phyloP scores from a whole-genome alignment of 169 alveolate species.

The Miamiensis avidus region DNA sequence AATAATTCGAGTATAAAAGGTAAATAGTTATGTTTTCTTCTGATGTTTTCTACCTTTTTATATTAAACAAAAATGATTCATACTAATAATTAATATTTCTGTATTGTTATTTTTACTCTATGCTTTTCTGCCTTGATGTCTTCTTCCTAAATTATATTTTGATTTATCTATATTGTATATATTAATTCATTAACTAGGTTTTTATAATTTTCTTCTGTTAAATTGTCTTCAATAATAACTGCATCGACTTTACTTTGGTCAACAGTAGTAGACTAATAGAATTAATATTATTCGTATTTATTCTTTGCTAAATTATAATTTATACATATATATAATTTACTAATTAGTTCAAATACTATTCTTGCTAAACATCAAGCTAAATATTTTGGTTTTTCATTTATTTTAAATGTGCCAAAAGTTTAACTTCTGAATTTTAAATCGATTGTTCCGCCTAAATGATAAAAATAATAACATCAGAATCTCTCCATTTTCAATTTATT shows the following conservation, averaged over 20 bases:
- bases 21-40: conserved; percentile 83
- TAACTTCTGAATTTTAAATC: no score
- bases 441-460: not conserved
- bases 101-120: conserved; percentile 2
- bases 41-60: conserved; percentile 74
- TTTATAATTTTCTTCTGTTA: not conserved
- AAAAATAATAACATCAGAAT: no score
- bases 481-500: not conserved
- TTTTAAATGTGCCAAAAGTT: no score
- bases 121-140: not conserved
- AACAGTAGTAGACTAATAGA: no score
- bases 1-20: conserved; percentile 80
- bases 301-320: no score
- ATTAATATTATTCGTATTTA: no score
- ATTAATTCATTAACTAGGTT: not conserved
- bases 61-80: no score
- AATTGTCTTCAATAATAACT: not conserved
- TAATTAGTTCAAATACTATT: no score
- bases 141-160: not conserved
- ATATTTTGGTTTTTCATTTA: not conserved
- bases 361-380: not conserved
- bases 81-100: conserved; percentile 6
- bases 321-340: not conserved
- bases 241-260: not conserved
- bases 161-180: not conserved